phyloP scores from a whole-genome alignment of 306 rosid genomes.

The Leucaena leucocephala region DNA sequence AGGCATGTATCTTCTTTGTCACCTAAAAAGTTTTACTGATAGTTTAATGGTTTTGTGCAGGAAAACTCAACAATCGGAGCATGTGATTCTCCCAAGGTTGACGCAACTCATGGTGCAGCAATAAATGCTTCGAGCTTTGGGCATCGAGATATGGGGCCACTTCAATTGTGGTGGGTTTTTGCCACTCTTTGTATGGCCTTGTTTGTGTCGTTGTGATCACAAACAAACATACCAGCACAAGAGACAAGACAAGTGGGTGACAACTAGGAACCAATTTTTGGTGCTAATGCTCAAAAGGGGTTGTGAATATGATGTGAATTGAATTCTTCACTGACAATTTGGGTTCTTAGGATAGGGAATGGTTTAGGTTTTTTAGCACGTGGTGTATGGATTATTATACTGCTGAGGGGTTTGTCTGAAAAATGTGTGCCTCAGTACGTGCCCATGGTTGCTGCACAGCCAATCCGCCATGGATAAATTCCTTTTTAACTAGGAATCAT shows the following conservation, averaged over 20 bases:
- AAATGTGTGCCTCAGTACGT: too few species aligned
- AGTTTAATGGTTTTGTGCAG: conserved; percentile 43
- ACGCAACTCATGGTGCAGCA: conserved; percentile 26
- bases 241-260: not conserved
- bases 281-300: not conserved
- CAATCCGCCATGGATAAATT: too few species aligned
- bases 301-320: not conserved
- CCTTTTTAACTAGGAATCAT: too few species aligned
- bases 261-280: not conserved
- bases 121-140: conserved; percentile 37
- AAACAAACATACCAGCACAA: not conserved
- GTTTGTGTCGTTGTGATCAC: conserved; percentile 34
- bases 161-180: conserved; percentile 38
- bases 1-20: not conserved
- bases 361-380: not conserved
- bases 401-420: too few species aligned
- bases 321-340: not conserved
- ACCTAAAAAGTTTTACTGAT: not conserved
- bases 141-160: conserved; percentile 33
- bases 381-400: not conserved
- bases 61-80: conserved; percentile 60
- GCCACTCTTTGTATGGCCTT: conserved; percentile 32
- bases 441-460: too few species aligned
- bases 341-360: not conserved
- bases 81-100: conserved; percentile 57